phyloP scores from a whole-genome alignment of 2,329 filamentous ascomycete species.

The Claviceps quebecensis region DNA sequence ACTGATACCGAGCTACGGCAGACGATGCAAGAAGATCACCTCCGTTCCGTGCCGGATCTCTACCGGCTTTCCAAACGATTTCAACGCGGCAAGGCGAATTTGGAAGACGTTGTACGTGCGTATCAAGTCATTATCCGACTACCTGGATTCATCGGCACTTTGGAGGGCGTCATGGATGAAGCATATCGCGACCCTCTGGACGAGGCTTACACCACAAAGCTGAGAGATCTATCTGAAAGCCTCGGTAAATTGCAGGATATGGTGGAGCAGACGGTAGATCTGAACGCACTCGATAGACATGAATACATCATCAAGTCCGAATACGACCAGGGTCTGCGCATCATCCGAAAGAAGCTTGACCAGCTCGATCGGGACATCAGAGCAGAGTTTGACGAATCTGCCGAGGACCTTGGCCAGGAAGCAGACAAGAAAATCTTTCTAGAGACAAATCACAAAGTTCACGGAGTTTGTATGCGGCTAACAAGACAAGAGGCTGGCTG shows the following conservation, averaged over 20 bases:
- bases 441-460: slow-evolving; percentile 77
- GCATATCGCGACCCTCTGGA: slow-evolving; percentile 79
- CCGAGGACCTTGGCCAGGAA: slow-evolving; percentile 74
- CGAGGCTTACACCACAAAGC: slow-evolving; percentile 70
- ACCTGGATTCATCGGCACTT: slow-evolving; percentile 74
- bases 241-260: slow-evolving; percentile 85
- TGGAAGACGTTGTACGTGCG: slow-evolving; percentile 89
- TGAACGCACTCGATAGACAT: slow-evolving; percentile 89
- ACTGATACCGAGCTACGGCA: slow-evolving; percentile 86
- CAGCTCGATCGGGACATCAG: slow-evolving; percentile 72
- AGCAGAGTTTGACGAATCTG: slow-evolving; percentile 61
- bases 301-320: slow-evolving; percentile 99
- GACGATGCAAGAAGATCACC: slow-evolving; percentile 91
- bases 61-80: slow-evolving; percentile 92
- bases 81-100: slow-evolving; percentile 74
- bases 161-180: slow-evolving; percentile 93
- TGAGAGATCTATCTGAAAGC: slow-evolving; percentile 62
- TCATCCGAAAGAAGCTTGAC: slow-evolving; percentile 86
- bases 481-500: slow-evolving; percentile 83
- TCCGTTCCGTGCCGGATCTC: slow-evolving; percentile 83
- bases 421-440: slow-evolving; percentile 98
- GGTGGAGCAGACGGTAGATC: slow-evolving; percentile 95
- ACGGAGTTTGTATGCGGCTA: slow-evolving; percentile 92
- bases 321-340: slow-evolving; percentile 76
- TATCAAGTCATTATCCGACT: slow-evolving; percentile 91